phyloP scores from a whole-genome alignment of 768 basidiomycete species.

The Nevesoporus exiguus region DNA sequence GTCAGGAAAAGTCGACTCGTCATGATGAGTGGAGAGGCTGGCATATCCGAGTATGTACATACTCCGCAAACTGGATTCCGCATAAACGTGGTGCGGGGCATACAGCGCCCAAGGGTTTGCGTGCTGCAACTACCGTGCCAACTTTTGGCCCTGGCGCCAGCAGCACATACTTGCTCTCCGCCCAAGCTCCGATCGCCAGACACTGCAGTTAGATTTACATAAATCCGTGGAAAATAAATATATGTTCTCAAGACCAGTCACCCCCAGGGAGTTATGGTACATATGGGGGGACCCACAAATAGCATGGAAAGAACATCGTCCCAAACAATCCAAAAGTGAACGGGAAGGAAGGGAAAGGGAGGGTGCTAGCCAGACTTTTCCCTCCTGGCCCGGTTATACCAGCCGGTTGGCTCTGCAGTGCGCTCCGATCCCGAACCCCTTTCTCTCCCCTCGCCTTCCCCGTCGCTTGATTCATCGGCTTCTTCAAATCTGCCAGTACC shows the following conservation, averaged over 20 bases:
- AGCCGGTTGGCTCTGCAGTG: slow-evolving; percentile 32
- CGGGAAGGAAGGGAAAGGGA: background rate
- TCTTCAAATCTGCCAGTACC: slow-evolving; percentile 58
- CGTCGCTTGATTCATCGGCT: slow-evolving; percentile 67
- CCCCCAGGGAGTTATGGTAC: slow-evolving; percentile 1
- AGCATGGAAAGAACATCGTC: background rate
- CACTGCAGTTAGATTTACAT: background rate
- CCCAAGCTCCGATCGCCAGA: background rate
- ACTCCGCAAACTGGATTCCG: too few relatives aligned
- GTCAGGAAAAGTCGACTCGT: background rate
- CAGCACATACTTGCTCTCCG: background rate
- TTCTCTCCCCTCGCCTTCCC: slow-evolving; percentile 43
- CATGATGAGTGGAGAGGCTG: too few relatives aligned
- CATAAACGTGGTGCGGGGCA: too few relatives aligned
- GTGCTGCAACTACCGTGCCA: background rate
- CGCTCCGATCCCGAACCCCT: slow-evolving; percentile 16
- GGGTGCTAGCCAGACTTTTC: slow-evolving; percentile 20
- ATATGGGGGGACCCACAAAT: background rate
- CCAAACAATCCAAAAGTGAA: background rate
- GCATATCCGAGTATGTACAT: too few relatives aligned
- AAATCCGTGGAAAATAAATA: slow-evolving; percentile 3
- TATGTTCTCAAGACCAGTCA: slow-evolving; percentile 5
- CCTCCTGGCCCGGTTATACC: slow-evolving; percentile 34
- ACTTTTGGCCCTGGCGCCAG: too few relatives aligned
- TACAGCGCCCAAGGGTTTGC: too few relatives aligned